Evolutionary conservation across 2,329 filamentous ascomycete genomes (phyloP).

Genomic region (Calonectria multiphialidica): DNA sequence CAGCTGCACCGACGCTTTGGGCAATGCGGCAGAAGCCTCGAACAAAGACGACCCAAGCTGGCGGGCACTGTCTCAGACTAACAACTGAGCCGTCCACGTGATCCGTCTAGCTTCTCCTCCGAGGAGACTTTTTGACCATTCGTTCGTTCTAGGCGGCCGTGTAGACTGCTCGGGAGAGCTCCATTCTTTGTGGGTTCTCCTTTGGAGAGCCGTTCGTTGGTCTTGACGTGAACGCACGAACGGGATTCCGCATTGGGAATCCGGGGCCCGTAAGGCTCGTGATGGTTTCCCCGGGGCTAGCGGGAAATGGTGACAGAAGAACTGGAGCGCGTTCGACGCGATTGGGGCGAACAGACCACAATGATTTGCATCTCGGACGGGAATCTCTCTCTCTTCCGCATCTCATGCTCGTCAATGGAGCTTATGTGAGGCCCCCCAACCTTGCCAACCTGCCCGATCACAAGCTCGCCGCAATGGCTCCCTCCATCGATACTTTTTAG

Average conservation of each 20-base stretch:
- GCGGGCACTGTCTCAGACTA: neutral
- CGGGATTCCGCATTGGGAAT: neutral
- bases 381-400: neutral
- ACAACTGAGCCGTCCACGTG: slow-evolving; percentile 3
- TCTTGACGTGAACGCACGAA: neutral
- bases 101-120: neutral
- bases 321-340: neutral
- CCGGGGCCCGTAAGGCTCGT: neutral
- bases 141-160: neutral
- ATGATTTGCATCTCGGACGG: neutral
- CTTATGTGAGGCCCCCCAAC: neutral
- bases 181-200: neutral
- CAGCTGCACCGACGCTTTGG: slow-evolving; percentile 10
- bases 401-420: neutral
- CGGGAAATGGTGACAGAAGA: neutral
- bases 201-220: neutral
- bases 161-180: neutral
- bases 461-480: neutral
- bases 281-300: neutral
- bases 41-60: neutral
- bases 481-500: neutral
- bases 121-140: neutral
- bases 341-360: neutral
- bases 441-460: neutral
- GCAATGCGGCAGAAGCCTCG: slow-evolving; percentile 4